Percentiles rank a stretch among this genome's conserved stretches.
Conservation (phyloP, 805 yeast species). For the Starmerella scarabaei region DNA sequence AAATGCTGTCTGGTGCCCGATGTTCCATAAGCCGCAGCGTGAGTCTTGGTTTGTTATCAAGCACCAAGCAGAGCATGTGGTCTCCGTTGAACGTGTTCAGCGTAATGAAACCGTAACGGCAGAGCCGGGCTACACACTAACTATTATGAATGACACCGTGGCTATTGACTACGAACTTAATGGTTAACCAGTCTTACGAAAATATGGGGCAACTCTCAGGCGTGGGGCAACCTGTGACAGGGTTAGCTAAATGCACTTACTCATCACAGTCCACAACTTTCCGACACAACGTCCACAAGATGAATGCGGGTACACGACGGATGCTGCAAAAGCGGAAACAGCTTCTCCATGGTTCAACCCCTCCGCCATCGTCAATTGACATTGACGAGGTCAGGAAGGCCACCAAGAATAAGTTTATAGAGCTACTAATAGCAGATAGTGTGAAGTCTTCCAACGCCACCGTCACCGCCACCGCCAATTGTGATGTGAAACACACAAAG, state of each 20-base stretch:
- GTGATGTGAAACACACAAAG: no score
- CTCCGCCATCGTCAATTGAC: slow-evolving; percentile 2
- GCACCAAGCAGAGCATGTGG: slow-evolving; percentile 41
- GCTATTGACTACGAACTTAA: slow-evolving; percentile 18
- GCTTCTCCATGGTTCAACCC: not conserved
- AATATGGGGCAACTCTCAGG: not conserved
- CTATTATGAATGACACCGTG: slow-evolving; percentile 21
- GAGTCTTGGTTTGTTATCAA: slow-evolving; percentile 83
- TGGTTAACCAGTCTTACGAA: not conserved
- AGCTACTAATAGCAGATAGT: slow-evolving; percentile 8
- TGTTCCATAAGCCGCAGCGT: slow-evolving; percentile 79
- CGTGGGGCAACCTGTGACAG: no score
- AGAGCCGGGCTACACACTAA: slow-evolving; percentile 9
- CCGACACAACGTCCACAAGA: no score
- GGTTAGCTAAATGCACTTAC: no score
- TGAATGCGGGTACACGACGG: slow-evolving; percentile 12
- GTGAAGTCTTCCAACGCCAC: not conserved
- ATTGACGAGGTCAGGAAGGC: slow-evolving; percentile 13
- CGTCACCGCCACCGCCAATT: no score
- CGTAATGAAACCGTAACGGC: slow-evolving; percentile 31
- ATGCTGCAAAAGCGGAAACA: slow-evolving; percentile 12
- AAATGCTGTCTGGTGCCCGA: slow-evolving; percentile 53
- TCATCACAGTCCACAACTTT: no score
- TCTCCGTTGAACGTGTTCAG: slow-evolving; percentile 61
- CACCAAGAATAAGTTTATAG: slow-evolving; percentile 11